Percentiles rank a stretch among this genome's conserved stretches.
These are phyloP conservation scores for Hygrophorus pudorinus DNA, from an alignment of 768 basidiomycete species.

Conservation along the genomic window DNA sequence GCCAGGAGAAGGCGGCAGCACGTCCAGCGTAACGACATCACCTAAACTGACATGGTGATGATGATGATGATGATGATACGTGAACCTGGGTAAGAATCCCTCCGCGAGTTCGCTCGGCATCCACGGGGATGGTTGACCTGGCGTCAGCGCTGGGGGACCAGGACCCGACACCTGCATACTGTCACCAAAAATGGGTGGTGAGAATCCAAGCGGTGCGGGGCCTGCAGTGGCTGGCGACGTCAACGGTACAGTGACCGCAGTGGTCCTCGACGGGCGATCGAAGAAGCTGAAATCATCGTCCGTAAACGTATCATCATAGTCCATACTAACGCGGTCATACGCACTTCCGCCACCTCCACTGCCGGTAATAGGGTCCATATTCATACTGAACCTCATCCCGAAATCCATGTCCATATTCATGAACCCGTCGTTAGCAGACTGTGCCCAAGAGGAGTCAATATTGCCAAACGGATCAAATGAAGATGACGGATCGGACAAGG, in stretches of 20 bases:
- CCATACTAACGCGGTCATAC: constrained; percentile 22
- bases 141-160: constrained; percentile 17
- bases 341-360: constrained; percentile 21
- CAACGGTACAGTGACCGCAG: constrained; percentile 10
- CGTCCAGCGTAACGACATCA: constrained; percentile 26
- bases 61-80: constrained; percentile 7
- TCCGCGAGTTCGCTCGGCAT: constrained; percentile 17
- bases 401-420: constrained; percentile 28
- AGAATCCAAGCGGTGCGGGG: constrained; percentile 22
- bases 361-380: constrained; percentile 20
- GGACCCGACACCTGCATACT: constrained; percentile 10
- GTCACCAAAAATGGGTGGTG: constrained; percentile 20
- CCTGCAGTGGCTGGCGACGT: constrained; percentile 22
- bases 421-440: constrained; percentile 32
- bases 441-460: constrained; percentile 31
- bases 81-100: constrained; percentile 21
- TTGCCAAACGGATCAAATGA: constrained; percentile 35
- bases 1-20: constrained; percentile 42
- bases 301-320: constrained; percentile 59
- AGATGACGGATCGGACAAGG: no score
- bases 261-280: constrained; percentile 39
- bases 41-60: not conserved
- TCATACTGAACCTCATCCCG: constrained; percentile 21
- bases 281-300: constrained; percentile 90
- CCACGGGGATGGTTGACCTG: constrained; percentile 16